Base-by-base conservation (phyloP, 371 early-diverging fungal species). In the Syncephalastrum contaminatum region DNA sequence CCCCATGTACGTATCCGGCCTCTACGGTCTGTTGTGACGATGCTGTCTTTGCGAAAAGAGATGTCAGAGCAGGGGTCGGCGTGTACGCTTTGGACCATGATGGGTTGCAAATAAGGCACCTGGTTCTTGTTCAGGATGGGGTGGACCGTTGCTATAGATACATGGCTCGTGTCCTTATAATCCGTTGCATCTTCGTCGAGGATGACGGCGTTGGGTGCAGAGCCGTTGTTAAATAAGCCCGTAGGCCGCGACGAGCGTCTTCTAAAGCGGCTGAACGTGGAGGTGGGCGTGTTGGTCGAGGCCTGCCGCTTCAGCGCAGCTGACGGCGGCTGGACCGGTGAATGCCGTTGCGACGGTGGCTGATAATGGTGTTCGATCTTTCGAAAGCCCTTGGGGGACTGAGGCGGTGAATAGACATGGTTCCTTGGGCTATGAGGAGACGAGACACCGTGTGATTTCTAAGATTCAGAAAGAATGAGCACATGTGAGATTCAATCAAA, bases 1-100 rank as follows among this genome's bases (percentile, higher is more conserved):
- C 70, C 67, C 95, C 95, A 97, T 40, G 89, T 73, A 59, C 87
- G 90, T 54, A 94, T 72, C 48, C 79, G 70, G 14, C 97, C 97
- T 39, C 82, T 73, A 43, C 90, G 84, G 65, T 94, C 93, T 1
- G 92, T 85, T 0, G 95, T 94, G 22, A 93, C 80, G 16, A 97
- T 69, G 4, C 83, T 72, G 57, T 90, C 87, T 52, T 88, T 90
- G 18, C 83, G 77, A 63, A 93, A 91, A 14, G 83, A 71, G 16
- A 94, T 58, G 15, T 82, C 73, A 39, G 82, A 75, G 41, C 93
- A 62, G 0, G 95, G 92, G 48, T 90, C 86, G 6, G 73, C 69
- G 72, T 93, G 94, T 1, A 93, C 76, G 0, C 71, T 69, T 60
- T 81, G 85, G 0, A 85, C 82, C 58, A 87, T 76, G 43, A 89